Base-by-base conservation (phyloP, 352 stramenopile species). In the Phytophthora ramorum region DNA sequence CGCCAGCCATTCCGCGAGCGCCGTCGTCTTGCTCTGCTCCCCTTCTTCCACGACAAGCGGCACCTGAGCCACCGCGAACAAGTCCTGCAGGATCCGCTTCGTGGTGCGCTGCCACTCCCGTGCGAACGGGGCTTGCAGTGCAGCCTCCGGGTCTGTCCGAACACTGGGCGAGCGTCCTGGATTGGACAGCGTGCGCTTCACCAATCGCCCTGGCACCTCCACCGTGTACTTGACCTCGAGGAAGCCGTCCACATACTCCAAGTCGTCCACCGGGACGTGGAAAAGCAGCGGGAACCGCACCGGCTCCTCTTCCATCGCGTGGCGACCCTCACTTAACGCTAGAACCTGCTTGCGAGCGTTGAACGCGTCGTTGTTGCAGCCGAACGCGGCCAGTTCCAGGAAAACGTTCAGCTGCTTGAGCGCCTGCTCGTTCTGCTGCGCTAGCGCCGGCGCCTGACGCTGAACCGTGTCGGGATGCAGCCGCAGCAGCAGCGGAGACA, bases 401-500 rank as follows among this genome's bases (percentile, higher is more conserved):
- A 92, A 93, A 47, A 83, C 63, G 66, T 93, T 93, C 52, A 93
- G 78, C 50, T 90, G 75, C 66, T 93, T 93, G n/a, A 93, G 73
- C 13, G 85, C 83, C 16, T 85, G 63, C 64, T 91, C 85, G 46
- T 93, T 91, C 58, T 79, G 67, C 17, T 63, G 63, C n/a, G 80
- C 81, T 17, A 87, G 57, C 22, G 49, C 26, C 1, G 73, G 63
- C 2, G 78, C 75, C 41, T 86, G 75, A 6, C 73, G 79, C 54
- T 88, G 79, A 34, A 91, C 64, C 26, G 71, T 82, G 65, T 93
- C 85, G 3, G 85, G 85, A 63, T 93, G 85, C 52, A 93, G 64
- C 9, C 82, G 75, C 35, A 92, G 59, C 24, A 93, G 65, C 48
- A 93, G 65, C n/a, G 85, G 85, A 49, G 85, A 90, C 56, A 81